These are phyloP conservation scores for Eimeria tenella DNA, from an alignment of 169 alveolate species.

Conservation along the genomic window DNA sequence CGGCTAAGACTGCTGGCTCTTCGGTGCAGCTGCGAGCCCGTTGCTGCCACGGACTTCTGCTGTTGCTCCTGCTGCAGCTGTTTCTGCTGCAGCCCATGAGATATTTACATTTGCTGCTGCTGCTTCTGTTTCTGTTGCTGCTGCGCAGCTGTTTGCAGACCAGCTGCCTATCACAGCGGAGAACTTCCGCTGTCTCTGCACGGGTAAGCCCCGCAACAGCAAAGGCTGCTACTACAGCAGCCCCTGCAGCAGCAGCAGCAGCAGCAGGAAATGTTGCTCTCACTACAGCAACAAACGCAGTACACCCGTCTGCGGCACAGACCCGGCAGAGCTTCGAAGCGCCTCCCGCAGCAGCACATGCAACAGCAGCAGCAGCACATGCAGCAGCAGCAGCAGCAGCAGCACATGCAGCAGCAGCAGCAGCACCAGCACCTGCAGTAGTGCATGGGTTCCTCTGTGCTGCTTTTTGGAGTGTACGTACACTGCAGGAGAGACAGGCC, in stretches of 20 bases:
- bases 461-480: background rate
- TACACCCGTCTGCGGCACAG: background rate
- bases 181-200: conserved; percentile 94
- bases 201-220: conserved; percentile 85
- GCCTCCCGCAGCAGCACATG: background rate
- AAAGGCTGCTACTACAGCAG: background rate
- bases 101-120: background rate
- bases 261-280: background rate
- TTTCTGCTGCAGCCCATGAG: background rate
- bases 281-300: background rate
- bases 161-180: conserved; percentile 91
- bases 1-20: too few species aligned
- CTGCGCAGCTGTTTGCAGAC: conserved; percentile 88
- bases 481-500: conserved; percentile 81
- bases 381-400: background rate
- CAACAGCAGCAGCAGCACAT: background rate
- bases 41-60: too few species aligned
- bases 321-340: background rate
- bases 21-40: background rate
- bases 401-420: background rate
- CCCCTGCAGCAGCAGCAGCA: background rate
- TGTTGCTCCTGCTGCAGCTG: background rate
- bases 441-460: too few species aligned
- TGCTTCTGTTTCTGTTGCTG: conserved; percentile 79
- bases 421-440: background rate